phyloP scores from a whole-genome alignment of 495 filamentous ascomycete species.

The Lasiosphaeria hispida region DNA sequence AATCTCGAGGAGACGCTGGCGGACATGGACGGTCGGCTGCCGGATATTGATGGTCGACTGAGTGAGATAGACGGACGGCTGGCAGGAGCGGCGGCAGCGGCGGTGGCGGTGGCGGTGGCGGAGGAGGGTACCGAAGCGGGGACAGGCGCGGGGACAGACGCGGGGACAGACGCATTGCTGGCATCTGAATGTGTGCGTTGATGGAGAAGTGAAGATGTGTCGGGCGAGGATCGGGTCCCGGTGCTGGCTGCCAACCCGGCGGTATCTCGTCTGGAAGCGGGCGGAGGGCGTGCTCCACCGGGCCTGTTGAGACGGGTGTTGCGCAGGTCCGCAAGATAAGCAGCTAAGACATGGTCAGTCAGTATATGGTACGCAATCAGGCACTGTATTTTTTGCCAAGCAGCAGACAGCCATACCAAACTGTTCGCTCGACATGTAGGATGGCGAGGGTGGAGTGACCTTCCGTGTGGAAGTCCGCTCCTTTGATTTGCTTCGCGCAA shows the following conservation, averaged over 20 bases:
- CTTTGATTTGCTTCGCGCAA: constrained; percentile 32
- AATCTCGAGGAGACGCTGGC: constrained; percentile 43
- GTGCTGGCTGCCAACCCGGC: constrained; percentile 26
- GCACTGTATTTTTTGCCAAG: constrained; percentile 20
- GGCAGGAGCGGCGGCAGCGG: constrained; percentile 10
- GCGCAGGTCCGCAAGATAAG: constrained; percentile 77
- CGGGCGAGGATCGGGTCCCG: constrained; percentile 40
- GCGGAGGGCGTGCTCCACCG: constrained; percentile 75
- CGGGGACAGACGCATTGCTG: neutral
- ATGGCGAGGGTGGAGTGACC: constrained; percentile 68
- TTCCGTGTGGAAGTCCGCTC: constrained; percentile 47
- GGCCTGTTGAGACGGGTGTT: constrained; percentile 74
- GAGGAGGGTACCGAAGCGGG: constrained; percentile 35
- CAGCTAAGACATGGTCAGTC: constrained; percentile 54
- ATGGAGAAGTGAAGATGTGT: constrained; percentile 35
- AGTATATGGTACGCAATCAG: constrained; percentile 16
- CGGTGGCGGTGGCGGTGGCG: constrained; percentile 27
- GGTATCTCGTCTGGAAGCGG: constrained; percentile 40
- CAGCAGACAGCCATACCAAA: constrained; percentile 61
- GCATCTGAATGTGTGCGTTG: constrained; percentile 36
- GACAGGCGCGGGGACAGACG: constrained; percentile 16
- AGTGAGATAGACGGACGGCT: constrained; percentile 35
- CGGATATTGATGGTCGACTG: constrained; percentile 22
- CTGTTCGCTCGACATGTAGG: constrained; percentile 84
- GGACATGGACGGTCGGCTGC: constrained; percentile 34